Evolutionary conservation across 768 basidiomycete species (phyloP).

Genomic region (Xerocomellus chrysenteron): DNA sequence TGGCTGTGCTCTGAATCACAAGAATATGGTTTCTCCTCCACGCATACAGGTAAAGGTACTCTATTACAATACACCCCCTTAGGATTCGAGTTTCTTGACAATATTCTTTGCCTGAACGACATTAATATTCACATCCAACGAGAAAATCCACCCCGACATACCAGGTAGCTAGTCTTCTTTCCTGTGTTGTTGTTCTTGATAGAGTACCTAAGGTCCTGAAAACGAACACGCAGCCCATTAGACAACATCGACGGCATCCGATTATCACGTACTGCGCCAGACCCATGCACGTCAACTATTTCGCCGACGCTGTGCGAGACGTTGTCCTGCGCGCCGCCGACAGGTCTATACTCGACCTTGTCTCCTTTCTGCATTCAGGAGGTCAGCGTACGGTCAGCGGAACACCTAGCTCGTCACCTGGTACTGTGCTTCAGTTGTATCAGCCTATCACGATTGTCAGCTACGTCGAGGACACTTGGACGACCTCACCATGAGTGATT

Average conservation of each 20-base stretch:
- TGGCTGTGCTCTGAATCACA: constrained; percentile 7
- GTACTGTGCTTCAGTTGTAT: constrained; percentile 19
- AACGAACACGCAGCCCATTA: neutral
- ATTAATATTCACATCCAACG: neutral
- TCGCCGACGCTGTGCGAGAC: constrained; percentile 39
- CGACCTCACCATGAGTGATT: constrained; percentile 12
- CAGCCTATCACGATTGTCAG: constrained; percentile 17
- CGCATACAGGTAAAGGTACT: neutral
- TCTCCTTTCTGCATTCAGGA: constrained; percentile 34
- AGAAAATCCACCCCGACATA: neutral
- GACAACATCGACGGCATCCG: no score
- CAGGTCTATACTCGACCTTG: constrained; percentile 44
- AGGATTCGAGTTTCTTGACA: constrained; percentile 25
- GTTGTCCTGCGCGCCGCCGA: constrained; percentile 40
- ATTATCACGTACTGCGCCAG: constrained; percentile 34
- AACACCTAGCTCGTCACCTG: constrained; percentile 14
- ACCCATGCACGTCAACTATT: constrained; percentile 33
- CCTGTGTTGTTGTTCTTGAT: constrained; percentile 46
- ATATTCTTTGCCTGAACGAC: constrained; percentile 37
- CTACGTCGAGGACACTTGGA: neutral
- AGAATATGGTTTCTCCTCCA: no score
- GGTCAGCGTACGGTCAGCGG: neutral
- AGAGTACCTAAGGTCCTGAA: constrained; percentile 33
- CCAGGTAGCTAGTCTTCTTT: constrained; percentile 41
- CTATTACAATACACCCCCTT: neutral